Base-by-base conservation (phyloP, 1,139 yeast species). In the Pichia sp. region DNA sequence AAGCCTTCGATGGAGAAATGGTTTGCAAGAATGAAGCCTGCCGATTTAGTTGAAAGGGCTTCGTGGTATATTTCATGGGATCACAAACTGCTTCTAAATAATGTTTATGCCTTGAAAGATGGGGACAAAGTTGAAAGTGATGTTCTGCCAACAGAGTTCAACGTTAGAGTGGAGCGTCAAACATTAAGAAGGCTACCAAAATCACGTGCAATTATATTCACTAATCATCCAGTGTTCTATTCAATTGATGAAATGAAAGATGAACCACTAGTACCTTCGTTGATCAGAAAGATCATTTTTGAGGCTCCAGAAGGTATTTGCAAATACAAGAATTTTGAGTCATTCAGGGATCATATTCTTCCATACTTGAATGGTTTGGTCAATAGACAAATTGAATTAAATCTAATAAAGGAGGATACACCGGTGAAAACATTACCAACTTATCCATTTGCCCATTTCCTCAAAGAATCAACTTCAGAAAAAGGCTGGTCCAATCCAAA, bases 11-110 rank as follows among this genome's bases (percentile, higher is more conserved):
- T 83, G 93, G 86, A 82, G 56, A 71, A 77, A 52, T 82, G 84
- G 79, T 79, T 82, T 59, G 70, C 68, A 23, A 70, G 74, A 52
- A 68, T 82, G 69, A 71, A 73, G 46, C 73, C 78, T 1, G 64
- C 67, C 24, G 75, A 71, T 34, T 75, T 81, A 3, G 89, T 82
- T 10, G 85, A 79, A 59, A 68, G 91, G 49, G 86, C 88, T 19
- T 75, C 84, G 32, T 83, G 86, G 82, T 78, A 79, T 51, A 71
- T 83, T 40, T 72, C 84, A 10, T 79, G 84, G 75, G 89, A 82
- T 55, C 77, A 79, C 54, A 75, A 72, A 51, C 64, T 82, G 44
- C 66, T 75, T 43, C 60, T 71, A 34, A 77, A 74, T 51, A 73
- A 71, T 44, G 71, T 76, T 15, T 74, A 77, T 56, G 77, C 76